These are phyloP conservation scores for Nothopassalora personata DNA, from an alignment of 2,329 filamentous ascomycete genomes.

Conservation along the genomic window DNA sequence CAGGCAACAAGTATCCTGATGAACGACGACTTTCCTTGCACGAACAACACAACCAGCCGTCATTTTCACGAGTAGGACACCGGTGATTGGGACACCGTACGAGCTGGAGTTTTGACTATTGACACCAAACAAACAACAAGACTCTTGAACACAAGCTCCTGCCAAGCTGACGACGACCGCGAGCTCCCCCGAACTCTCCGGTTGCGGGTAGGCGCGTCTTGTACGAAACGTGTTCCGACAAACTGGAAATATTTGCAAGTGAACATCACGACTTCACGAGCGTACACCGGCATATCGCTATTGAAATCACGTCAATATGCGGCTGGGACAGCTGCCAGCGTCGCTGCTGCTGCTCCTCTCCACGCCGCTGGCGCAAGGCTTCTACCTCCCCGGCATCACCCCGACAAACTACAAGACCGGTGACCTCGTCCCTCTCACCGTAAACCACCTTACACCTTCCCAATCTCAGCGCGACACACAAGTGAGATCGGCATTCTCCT, in stretches of 20 bases:
- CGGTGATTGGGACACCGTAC: background rate
- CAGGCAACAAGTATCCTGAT: background rate
- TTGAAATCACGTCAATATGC: conserved; percentile 14
- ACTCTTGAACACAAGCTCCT: background rate
- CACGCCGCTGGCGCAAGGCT: conserved; percentile 39
- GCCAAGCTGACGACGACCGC: conserved; percentile 6
- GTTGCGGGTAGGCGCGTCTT: background rate
- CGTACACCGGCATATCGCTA: background rate
- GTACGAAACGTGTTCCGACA: too few relatives aligned
- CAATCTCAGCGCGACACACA: conserved; percentile 71
- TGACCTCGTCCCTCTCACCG: conserved; percentile 77
- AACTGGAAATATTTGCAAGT: too few relatives aligned
- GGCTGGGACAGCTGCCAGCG: conserved; percentile 17
- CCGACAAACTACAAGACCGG: conserved; percentile 82
- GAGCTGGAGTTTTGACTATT: background rate
- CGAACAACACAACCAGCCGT: background rate
- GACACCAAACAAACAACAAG: background rate
- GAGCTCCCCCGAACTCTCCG: background rate
- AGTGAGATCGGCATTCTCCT: conserved; percentile 87
- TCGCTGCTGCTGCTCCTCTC: conserved; percentile 23
- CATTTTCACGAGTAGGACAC: too few relatives aligned
- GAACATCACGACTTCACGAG: background rate
- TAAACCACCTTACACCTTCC: conserved; percentile 87
- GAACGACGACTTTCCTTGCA: background rate
- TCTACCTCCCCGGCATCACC: conserved; percentile 90